These are phyloP conservation scores for Cairneyella variabilis DNA, from an alignment of 495 filamentous ascomycete species.

Conservation along the genomic window DNA sequence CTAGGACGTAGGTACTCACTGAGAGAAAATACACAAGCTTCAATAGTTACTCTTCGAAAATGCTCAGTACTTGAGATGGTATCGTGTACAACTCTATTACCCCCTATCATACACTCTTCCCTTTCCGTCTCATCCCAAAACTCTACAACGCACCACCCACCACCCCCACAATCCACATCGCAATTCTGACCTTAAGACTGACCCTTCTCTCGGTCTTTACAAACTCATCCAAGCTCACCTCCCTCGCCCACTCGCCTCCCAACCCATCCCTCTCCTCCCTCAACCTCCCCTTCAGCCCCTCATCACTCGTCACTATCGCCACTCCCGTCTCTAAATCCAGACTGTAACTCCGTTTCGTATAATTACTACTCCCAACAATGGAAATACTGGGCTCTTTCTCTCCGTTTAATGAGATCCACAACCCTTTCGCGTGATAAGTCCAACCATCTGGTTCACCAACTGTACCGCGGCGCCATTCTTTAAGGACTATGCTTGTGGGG, in stretches of 20 bases:
- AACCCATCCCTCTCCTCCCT: constrained; percentile 77
- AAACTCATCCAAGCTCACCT: constrained; percentile 70
- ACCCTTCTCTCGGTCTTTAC: constrained; percentile 76
- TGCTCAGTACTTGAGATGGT: too few species aligned
- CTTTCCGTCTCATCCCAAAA: too few species aligned
- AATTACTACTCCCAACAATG: constrained; percentile 89
- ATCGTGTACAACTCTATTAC: too few species aligned
- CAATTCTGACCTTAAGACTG: constrained; percentile 75
- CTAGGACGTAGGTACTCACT: too few species aligned
- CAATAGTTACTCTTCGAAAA: too few species aligned
- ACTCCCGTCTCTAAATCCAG: constrained; percentile 87
- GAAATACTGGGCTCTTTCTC: constrained; percentile 65
- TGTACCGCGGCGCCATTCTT: constrained; percentile 84
- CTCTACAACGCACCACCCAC: constrained; percentile 68
- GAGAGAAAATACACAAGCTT: too few species aligned
- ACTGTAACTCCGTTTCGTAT: constrained; percentile 88
- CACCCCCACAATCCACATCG: constrained; percentile 83
- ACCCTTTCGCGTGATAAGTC: constrained; percentile 97
- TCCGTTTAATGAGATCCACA: constrained; percentile 79
- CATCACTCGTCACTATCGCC: constrained; percentile 77
- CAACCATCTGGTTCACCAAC: constrained; percentile 78
- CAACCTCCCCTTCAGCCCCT: constrained; percentile 65
- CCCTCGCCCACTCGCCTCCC: constrained; percentile 57
- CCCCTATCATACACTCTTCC: neutral
- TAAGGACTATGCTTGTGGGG: constrained; percentile 60